These are phyloP conservation scores for Eutrema japonicum DNA, from an alignment of 345 rosid species.

Conservation along the genomic window DNA sequence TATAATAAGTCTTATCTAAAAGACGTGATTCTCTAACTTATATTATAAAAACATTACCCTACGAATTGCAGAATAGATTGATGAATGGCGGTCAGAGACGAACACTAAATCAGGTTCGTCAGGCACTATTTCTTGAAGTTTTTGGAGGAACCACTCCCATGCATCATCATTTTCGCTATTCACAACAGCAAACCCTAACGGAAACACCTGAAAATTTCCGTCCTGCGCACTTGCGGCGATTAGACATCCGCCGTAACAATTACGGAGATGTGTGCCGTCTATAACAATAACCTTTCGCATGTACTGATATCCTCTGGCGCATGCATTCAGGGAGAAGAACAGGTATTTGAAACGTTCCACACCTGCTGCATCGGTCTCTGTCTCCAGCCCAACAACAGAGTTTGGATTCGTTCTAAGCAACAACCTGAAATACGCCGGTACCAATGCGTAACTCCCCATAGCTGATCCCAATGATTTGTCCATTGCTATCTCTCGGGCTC, in stretches of 20 bases:
- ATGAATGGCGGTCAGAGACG: too few species aligned
- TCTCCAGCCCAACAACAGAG: too few species aligned
- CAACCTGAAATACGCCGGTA: background rate
- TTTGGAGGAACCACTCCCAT: background rate
- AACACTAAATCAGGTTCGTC: too few species aligned
- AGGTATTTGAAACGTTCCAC: background rate
- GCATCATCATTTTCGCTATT: background rate
- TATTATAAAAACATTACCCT: too few species aligned
- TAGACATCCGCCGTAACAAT: background rate
- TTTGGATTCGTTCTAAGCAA: background rate
- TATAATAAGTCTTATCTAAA: too few species aligned
- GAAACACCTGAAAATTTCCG: background rate
- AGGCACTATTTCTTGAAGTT: too few species aligned
- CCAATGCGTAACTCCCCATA: background rate
- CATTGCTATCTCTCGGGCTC: too few species aligned
- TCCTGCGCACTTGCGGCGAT: background rate
- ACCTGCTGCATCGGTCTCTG: rapidly evolving
- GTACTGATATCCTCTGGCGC: background rate
- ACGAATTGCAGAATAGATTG: too few species aligned
- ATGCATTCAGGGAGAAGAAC: background rate
- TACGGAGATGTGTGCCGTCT: background rate
- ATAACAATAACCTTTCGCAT: too few species aligned
- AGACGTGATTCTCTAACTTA: too few species aligned
- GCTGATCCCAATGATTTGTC: background rate
- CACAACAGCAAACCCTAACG: background rate